Base-by-base conservation (phyloP, 805 yeast species). In the Kuraishia piskuri region DNA sequence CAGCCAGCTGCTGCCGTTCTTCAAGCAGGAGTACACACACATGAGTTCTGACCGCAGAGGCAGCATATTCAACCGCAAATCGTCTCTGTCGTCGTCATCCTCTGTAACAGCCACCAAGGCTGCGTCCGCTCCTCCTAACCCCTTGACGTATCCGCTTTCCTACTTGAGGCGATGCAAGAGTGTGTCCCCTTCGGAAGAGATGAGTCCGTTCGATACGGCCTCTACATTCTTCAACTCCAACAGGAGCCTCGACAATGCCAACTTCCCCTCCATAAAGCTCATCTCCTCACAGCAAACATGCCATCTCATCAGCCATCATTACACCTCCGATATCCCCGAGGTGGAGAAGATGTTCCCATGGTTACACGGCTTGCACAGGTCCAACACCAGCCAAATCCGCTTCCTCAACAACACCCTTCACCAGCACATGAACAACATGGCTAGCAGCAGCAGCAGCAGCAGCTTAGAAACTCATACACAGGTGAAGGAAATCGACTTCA, bases 291-390 rank as follows among this genome's bases (percentile, higher is more conserved):
- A 60, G n/a, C 70, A 67, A 52, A 51, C 61, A 2, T 57, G 61
- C 48, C 53, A 56, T 9, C 57, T 62, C 9, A 54, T 66, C 19
- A 52, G 53, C 9, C 53, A 46, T 2, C 63, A 63, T 25, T 65
- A 61, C 48, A 54, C 63, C 1, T 49, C 63, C 12, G 64, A 59
- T 2, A 62, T 84, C 46, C 96, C 97, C 0, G 79, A 78, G 2
- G 84, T 91, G 20, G 77, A 74, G 22, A 62, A 63, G 10, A 80
- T 91, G 76, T 91, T 90, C 61, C 97, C 97, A 0, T 90, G 97
- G 97, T 72, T 89, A 23, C 96, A 91, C 65, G 94, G 96, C 0
- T 72, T 87, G 48, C 82, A 84, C 56, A 74, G 73, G 14, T 72
- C 75, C 37, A 81, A 82, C 61, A 70, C 75, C 46, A 79, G 84